A percentile compares a stretch with the other conserved stretches of the same genome.
phyloP scores from a whole-genome alignment of 2,329 filamentous ascomycete species.

The Sclerotinia borealis region DNA sequence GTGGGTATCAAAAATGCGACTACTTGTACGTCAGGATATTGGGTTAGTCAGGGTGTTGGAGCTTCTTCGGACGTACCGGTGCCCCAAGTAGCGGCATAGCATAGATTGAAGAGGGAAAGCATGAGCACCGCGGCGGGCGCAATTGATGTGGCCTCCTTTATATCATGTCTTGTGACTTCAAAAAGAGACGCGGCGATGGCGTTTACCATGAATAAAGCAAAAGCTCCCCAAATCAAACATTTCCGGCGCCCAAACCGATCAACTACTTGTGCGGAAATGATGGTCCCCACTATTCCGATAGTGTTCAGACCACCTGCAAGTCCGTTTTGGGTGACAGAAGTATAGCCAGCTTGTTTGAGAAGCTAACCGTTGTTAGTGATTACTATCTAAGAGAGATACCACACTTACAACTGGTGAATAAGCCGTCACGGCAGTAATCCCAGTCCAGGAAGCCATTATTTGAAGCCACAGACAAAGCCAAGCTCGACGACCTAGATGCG shows the following conservation, averaged over 20 bases:
- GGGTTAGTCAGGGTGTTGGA: not conserved
- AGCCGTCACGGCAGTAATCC: slow-evolving; percentile 35
- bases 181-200: slow-evolving; percentile 40
- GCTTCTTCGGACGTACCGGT: slow-evolving; percentile 23
- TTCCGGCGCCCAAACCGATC: slow-evolving; percentile 62
- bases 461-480: slow-evolving; percentile 41
- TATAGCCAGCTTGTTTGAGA: slow-evolving; percentile 33
- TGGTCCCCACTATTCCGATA: slow-evolving; percentile 45
- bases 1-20: slow-evolving; percentile 45
- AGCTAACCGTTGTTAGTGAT: slow-evolving; percentile 13
- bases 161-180: slow-evolving; percentile 32
- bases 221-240: slow-evolving; percentile 56
- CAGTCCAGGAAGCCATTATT: slow-evolving; percentile 41
- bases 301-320: slow-evolving; percentile 47
- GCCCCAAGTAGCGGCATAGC: slow-evolving; percentile 46
- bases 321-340: slow-evolving; percentile 39
- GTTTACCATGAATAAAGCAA: slow-evolving; percentile 44
- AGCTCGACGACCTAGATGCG: slow-evolving; percentile 36
- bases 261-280: slow-evolving; percentile 49
- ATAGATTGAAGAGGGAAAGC: slow-evolving; percentile 46
- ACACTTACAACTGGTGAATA: slow-evolving; percentile 25
- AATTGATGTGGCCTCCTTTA: slow-evolving; percentile 35
- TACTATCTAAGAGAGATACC: not conserved
- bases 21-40: not conserved
- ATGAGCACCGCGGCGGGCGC: slow-evolving; percentile 45